Base-by-base conservation (phyloP, 2,329 filamentous ascomycete genomes). In the Neofusicoccum cordaticola region DNA sequence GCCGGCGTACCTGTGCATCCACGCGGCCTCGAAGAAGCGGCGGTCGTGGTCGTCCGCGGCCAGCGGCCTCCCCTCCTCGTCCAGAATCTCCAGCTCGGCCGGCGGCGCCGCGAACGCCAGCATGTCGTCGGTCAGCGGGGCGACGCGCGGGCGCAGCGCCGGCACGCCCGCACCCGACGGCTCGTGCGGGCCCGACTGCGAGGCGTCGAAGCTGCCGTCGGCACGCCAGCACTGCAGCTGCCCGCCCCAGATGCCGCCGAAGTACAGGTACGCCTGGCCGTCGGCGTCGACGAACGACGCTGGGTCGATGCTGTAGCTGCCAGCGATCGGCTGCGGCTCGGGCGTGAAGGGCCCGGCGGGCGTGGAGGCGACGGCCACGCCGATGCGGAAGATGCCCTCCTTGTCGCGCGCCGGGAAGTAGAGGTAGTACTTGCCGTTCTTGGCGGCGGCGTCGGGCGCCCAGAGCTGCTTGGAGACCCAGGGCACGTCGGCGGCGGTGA, bases 381-480 rank as follows among this genome's bases (percentile, higher is more conserved):
- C 90, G 69, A 93, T 90, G 53, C 89, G 83, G 81, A 93, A 93
- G 62, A 91, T 80, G 64, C 85, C 86, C 34, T 87, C 76, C 73
- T 87, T 84, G 75, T 92, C 90, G 39, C 90, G 83, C 9, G 90
- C 91, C 0, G 90, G 90, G 80, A 92, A 93, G 79, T 88, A 91
- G 1, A 93, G 83, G 75, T 90, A 91, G 80, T 90, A 93, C 77
- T 88, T 88, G 70, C 85, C 89, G 74, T 89, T 82, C 71, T 87
- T 88, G 71, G 74, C 77, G 1, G 90, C 90, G 2, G 90, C 90
- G 76, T 93, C 90, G 15, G 91, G 90, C 0, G 90, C 90, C 90
- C 90, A 93, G 57, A 93, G 83, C 75, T 94, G 90, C 78, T 91
- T 91, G 34, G 84, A 87, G 0, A 87, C 90, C 90, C 90, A 93